Base-by-base conservation (phyloP, 768 basidiomycete species). In the Suillus fuscotomentosus region DNA sequence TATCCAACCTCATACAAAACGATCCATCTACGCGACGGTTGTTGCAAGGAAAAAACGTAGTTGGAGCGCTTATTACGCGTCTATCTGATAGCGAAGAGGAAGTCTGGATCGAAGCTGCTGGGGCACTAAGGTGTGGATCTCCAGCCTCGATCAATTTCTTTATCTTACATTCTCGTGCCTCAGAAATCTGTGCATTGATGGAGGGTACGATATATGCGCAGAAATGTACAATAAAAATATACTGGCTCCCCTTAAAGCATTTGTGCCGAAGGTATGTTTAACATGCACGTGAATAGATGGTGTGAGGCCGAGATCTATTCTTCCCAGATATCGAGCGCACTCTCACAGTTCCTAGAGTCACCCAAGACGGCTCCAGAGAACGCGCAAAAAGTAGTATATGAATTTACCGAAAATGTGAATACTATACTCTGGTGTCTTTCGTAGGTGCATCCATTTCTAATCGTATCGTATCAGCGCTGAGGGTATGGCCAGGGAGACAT, bases 191-290 rank as follows among this genome's bases (percentile, higher is more conserved):
- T 95, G 94, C 71, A 89, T 98, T 71, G 96, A 98, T 72, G 96
- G 95, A 17, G 96, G 96, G 60, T 92, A 93, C 72, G 95, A 97
- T 68, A 91, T 97, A 55, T 96, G 95, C 70, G 94, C 91, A 1
- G 94, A 97, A 76, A 96, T 98, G 93, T 96, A 90, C 79, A 97
- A 98, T 76, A 97, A 97, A 80, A 93, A 92, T 69, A 88, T 97
- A 53, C 80, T 97, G 59, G 83, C 88, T 7, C 92, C 92, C 3
- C 76, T 95, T 64, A 87, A 82, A 69, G 82, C 84, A 0, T 92
- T 94, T 70, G 82, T 95, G 20, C 89, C 91, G 8, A 95, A 94
- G 81, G 94, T 92, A 67, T 48, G 74, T 65, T 3, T 14, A 1
- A 22, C 10, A 10, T 20, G 27, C 41, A 43, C 20, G 15, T 42